phyloP scores from a whole-genome alignment of 164 flowering plant genomes.

The Liquidambar formosana region DNA sequence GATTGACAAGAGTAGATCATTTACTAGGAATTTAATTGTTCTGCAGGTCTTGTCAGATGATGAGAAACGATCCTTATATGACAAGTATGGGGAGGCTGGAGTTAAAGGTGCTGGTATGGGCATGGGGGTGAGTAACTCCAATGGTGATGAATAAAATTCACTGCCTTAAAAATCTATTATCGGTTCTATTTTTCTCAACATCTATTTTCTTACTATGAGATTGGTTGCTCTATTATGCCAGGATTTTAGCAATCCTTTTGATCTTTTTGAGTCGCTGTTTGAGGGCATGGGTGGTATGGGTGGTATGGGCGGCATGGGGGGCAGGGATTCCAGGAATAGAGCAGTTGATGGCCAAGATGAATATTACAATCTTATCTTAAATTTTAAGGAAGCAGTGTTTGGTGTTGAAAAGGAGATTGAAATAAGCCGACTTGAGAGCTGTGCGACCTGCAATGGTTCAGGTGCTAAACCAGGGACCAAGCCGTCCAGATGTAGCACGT shows the following conservation, averaged over 20 bases:
- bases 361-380: conserved; percentile 63
- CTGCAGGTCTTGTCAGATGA: conserved; percentile 96
- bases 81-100: conserved; percentile 96
- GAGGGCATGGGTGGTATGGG: conserved; percentile 81
- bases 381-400: conserved; percentile 90
- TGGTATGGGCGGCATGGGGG: conserved; percentile 72
- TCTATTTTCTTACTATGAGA: conserved; percentile 6
- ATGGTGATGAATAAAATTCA: background rate
- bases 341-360: conserved; percentile 85
- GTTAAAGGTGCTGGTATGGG: conserved; percentile 89
- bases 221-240: conserved; percentile 27
- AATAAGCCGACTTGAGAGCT: conserved; percentile 73
- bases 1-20: background rate
- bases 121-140: conserved; percentile 71
- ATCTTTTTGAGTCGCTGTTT: conserved; percentile 80
- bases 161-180: background rate
- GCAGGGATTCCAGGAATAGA: conserved; percentile 60
- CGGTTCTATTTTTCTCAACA: background rate
- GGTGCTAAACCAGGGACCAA: conserved; percentile 91
- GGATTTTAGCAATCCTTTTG: conserved; percentile 95
- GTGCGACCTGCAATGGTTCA: conserved; percentile 85
- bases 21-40: conserved; percentile 4
- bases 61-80: conserved; percentile 88
- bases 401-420: conserved; percentile 94
- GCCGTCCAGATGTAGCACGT: conserved; percentile 68